Conservation (phyloP, 805 yeast species). For the Starmerella asiatica region DNA sequence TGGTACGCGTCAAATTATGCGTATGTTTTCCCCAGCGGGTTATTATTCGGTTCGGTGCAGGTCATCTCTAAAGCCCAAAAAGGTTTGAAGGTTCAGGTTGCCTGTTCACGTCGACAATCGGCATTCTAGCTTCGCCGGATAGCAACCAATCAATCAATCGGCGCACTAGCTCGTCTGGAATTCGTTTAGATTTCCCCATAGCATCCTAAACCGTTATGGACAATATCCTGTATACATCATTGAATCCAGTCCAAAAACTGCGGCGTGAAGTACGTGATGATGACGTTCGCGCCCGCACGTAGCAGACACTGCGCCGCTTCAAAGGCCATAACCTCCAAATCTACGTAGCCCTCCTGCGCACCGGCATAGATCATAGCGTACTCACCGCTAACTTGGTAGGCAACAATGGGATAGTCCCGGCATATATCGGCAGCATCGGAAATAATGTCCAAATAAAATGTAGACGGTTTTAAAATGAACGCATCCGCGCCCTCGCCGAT, state of each 20-base stretch:
- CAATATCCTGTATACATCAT: not conserved
- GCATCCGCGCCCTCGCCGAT: constrained; percentile 91
- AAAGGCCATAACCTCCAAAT: constrained; percentile 59
- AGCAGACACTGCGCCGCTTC: constrained; percentile 84
- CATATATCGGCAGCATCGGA: constrained; percentile 77
- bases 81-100: too few species aligned
- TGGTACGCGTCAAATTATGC: too few species aligned
- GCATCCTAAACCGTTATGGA: too few species aligned
- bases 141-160: too few species aligned
- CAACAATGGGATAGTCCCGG: constrained; percentile 74
- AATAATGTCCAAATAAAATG: constrained; percentile 85
- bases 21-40: too few species aligned
- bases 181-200: too few species aligned
- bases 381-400: constrained; percentile 95
- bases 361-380: constrained; percentile 98
- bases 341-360: constrained; percentile 87
- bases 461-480: constrained; percentile 87
- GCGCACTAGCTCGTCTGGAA: too few species aligned
- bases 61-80: too few species aligned
- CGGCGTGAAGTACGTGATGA: constrained; percentile 88
- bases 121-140: too few species aligned
- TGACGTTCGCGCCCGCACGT: constrained; percentile 89
- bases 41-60: too few species aligned
- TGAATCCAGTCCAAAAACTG: constrained; percentile 77
- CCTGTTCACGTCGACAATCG: too few species aligned